Evolutionary conservation across 352 stramenopile species (phyloP).

Genomic region (Pythium insidiosum): DNA sequence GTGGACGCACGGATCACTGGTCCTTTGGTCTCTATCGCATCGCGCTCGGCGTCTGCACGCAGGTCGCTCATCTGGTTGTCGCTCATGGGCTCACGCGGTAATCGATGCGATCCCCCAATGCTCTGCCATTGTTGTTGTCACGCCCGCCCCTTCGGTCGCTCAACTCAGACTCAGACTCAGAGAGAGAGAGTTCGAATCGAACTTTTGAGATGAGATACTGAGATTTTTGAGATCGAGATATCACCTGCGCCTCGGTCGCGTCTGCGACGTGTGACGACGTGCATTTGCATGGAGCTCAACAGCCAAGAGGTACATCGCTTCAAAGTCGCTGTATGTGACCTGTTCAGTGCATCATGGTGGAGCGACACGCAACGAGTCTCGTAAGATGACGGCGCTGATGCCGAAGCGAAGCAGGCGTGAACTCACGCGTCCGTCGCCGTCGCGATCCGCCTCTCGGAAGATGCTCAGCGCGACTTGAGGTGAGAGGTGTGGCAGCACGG

Average conservation of each 20-base stretch:
- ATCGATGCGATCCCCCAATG: no score
- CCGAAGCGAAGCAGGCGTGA: background rate
- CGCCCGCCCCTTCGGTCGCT: background rate
- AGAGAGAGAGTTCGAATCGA: no score
- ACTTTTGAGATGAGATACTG: no score
- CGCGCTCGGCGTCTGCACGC: background rate
- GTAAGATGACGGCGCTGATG: background rate
- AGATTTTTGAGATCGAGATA: background rate
- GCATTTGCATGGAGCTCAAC: slow-evolving; percentile 14
- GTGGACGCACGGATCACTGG: background rate
- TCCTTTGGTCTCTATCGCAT: background rate
- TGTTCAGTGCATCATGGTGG: no score
- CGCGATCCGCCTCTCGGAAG: slow-evolving; percentile 49
- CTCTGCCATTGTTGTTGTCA: background rate
- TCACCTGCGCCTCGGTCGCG: background rate
- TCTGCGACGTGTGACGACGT: background rate
- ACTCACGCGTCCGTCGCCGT: slow-evolving; percentile 42
- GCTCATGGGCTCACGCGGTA: no score
- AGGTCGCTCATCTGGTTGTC: background rate
- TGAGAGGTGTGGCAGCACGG: slow-evolving; percentile 29
- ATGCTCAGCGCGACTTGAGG: slow-evolving; percentile 19
- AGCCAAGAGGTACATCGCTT: slow-evolving; percentile 44
- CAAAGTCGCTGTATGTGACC: slow-evolving; percentile 65
- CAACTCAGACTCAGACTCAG: no score
- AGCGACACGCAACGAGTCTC: background rate